Evolutionary conservation across 2,329 filamentous ascomycete species (phyloP), one percentile per base, ranked within the genome.

Genomic region (Aspergillus quadrilineatus): DNA sequence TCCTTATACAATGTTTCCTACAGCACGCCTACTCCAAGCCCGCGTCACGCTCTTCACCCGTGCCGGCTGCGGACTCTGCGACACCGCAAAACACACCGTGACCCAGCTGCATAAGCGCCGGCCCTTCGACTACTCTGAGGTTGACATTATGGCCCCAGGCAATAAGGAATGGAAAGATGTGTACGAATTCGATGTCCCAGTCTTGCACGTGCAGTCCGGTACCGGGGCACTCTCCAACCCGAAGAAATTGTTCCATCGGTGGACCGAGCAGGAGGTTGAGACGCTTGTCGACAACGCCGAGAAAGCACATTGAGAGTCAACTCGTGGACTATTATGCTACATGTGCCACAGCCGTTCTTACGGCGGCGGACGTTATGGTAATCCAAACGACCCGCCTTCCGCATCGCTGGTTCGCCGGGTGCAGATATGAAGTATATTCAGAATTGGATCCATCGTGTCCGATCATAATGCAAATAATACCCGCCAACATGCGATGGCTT

Each of bases 151-250:
- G 79, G 75, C 74, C 3, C 69, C 76, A 0, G 75, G 71, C 4
- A 79, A 85, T 50, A 74, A 81, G 59, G 71, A 77, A 49, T 87
- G 85, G 85, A 86, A 80, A 63, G 73, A 78, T 56, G 69, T 84
- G 14, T 87, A 87, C 63, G 84, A 86, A 48, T 86, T 86, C 58
- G 85, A 87, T 64, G 84, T 84, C 3, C 85, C 85, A 0, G 85
- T 87, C 59, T 76, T 87, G 30, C 85, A 87, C 66, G 75, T 86
- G 42, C 82, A 79, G 36, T 81, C 68, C 67, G 74, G 67, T 37
- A 75, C 83, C 58, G 30, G 50, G 12, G 41, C 41, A 10, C 74
- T 85, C 15, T 85, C 85, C 73, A 84, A 87, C 65, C 79, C 72
- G 10, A 74, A 78, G 57, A 87, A 87, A 69, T 72, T 87, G 32